These are phyloP conservation scores for Aethionema arabicum DNA, from an alignment of 345 rosid genomes.

Conservation along the genomic window DNA sequence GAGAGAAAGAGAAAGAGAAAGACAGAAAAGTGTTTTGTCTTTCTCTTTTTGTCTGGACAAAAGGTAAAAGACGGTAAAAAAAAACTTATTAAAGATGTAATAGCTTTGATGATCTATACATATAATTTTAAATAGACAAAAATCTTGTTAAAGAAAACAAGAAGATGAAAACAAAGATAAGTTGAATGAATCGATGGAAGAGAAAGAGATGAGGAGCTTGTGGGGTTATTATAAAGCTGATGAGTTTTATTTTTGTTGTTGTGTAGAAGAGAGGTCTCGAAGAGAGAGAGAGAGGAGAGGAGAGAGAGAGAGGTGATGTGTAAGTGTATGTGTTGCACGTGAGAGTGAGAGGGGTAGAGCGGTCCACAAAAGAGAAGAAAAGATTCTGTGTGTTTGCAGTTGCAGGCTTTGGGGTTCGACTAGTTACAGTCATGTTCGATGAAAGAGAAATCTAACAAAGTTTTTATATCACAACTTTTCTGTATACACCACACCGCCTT, in stretches of 20 bases:
- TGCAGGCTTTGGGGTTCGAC: conserved; percentile 41
- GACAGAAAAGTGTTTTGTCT: conserved; percentile 38
- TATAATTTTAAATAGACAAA: neutral
- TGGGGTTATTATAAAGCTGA: conserved; percentile 23
- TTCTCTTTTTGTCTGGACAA: conserved; percentile 41
- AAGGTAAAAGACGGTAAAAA: conserved; percentile 28
- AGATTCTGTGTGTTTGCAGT: conserved; percentile 39
- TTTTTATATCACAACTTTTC: conserved; percentile 22
- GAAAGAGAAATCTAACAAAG: conserved; percentile 28
- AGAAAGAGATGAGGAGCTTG: conserved; percentile 28
- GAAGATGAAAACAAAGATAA: conserved; percentile 26
- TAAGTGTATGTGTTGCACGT: conserved; percentile 40
- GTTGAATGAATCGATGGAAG: conserved; percentile 30
- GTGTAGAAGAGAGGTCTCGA: conserved; percentile 8
- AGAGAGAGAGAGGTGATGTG: conserved; percentile 12
- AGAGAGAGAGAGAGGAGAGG: conserved; percentile 11
- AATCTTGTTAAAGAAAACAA: neutral
- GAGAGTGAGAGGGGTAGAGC: conserved; percentile 40
- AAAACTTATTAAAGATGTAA: conserved; percentile 13
- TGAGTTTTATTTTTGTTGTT: neutral
- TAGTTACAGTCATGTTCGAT: conserved; percentile 37
- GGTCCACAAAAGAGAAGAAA: conserved; percentile 40
- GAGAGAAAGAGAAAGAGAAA: conserved; percentile 1
- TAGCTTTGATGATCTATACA: conserved; percentile 1
- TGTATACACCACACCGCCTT: conserved; percentile 14